Evolutionary conservation across 768 basidiomycete genomes (phyloP), one percentile per base, ranked within the genome.

Genomic region (Lentinula sp.): DNA sequence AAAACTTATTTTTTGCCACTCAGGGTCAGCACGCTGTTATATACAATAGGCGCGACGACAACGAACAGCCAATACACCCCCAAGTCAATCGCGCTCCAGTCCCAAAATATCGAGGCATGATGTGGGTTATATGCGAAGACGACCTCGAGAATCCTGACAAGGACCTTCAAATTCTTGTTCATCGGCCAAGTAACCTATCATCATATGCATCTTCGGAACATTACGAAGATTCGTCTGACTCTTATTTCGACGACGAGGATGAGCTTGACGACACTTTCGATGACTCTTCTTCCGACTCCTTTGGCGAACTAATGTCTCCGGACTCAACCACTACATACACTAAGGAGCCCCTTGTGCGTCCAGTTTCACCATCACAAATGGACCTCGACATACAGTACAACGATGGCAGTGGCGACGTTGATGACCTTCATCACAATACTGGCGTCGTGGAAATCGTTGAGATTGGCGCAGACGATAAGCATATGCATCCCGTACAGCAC

Each of bases 51-150:
- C 35, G n/a, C 52, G 59, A 57, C 32, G 49, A 61, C 32, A 54
- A 55, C 39, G 59, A 28, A 18, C 53, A 37, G 54, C 61, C 36
- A 60, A 62, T 61, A 37, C 48, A 20, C 65, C 68, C 33, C 62
- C 48, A 28, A 63, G 61, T 35, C 43, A 66, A 51, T 48, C 61
- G 62, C 57, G 67, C 72, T 32, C 71, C 68, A 59, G 73, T 78
- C 1, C 80, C 79, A 10, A 68, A 69, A 32, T 87, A 86, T 70
- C 72, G 91, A n/a, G 91, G 91, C 0, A 83, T 93, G 60, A 75
- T 90, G n/a, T 92, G 90, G 85, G 91, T 91, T 66, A 80, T 90
- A 46, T 85, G 83, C 64, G 89, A 90, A 66, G 91, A 90, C 52
- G 89, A 91, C 69, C 65, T 83, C 59, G 70, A 74, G 41, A 71